These are phyloP conservation scores for Fusarium sp. DNA, from an alignment of 2,329 filamentous ascomycete genomes.

Conservation along the genomic window DNA sequence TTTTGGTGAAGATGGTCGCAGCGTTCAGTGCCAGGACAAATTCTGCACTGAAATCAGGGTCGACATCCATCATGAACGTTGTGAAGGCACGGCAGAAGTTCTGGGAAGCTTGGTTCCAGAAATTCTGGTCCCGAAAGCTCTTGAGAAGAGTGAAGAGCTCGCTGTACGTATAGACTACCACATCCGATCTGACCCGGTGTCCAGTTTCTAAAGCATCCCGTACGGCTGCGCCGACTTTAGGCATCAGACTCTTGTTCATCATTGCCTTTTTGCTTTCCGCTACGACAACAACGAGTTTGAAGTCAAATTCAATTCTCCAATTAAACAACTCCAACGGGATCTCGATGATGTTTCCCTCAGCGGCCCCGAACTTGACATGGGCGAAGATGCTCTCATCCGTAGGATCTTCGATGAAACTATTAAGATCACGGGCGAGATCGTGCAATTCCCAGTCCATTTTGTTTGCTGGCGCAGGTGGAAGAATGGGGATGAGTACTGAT, in stretches of 20 bases:
- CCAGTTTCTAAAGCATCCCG: neutral
- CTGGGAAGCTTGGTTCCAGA: neutral
- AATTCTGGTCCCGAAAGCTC: neutral
- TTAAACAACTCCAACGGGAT: neutral
- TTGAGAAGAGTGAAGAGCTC: neutral
- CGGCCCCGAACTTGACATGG: neutral
- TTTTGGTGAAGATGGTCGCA: neutral
- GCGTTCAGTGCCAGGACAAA: neutral
- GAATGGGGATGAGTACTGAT: neutral
- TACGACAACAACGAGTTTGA: neutral
- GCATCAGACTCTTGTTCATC: neutral
- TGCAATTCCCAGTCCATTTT: neutral
- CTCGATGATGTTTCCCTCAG: neutral
- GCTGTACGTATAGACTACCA: neutral
- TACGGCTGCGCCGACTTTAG: neutral
- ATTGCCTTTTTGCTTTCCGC: neutral
- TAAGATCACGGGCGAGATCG: fast-evolving
- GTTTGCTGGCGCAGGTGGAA: neutral
- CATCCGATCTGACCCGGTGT: neutral
- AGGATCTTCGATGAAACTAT: neutral
- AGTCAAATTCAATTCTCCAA: neutral
- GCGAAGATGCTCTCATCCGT: neutral
- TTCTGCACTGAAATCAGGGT: neutral
- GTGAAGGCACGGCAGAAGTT: neutral
- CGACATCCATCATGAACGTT: neutral